Evolutionary conservation across 768 basidiomycete genomes (phyloP), one percentile per base, ranked within the genome.

Genomic region (Termitomyces bulborhizus): DNA sequence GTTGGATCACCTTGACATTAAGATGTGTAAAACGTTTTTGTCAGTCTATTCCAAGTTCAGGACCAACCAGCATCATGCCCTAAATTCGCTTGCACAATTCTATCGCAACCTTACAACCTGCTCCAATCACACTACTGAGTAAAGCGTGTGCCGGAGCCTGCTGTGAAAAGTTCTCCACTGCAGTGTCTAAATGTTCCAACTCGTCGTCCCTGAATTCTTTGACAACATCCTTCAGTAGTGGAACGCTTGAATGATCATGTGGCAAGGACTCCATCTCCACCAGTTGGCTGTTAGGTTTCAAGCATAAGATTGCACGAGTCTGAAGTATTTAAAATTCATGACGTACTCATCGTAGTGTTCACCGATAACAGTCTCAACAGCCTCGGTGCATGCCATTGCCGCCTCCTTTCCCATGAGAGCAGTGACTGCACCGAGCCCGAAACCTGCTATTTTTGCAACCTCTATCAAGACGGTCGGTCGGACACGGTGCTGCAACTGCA

Each of bases 361-460:
- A 40, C 95, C 95, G 51, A 98, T 98, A 54, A 93, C 93, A 0
- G 95, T 97, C 69, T 98, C 95, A 18, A 98, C 94, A 0, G 95
- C 95, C 69, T 98, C 95, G 0, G 95, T 98, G 64, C 95, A 98
- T 6, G 95, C 95, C 95, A 98, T 98, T 0, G 95, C 93, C 12
- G 94, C 93, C 62, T 97, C 88, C 65, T 84, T 88, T 37, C 95
- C 90, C 81, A 96, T 78, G 21, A 96, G 70, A 0, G 91, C 95
- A 0, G 95, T 97, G 0, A 74, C 79, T 5, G 86, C 86, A 5
- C 95, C 95, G 7, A 98, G 74, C 3, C 88, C 88, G 66, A 90
- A 95, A 5, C 94, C 94, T 49, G 86, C 88, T 5, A 82, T 82
- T 66, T 93, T 91, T 59, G 95, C 96, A 5, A 92, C 76, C 36